A percentile compares a stretch with the other conserved stretches of the same genome.
phyloP scores from a whole-genome alignment of 2,329 filamentous ascomycete species.

The Colletotrichum godetiae region DNA sequence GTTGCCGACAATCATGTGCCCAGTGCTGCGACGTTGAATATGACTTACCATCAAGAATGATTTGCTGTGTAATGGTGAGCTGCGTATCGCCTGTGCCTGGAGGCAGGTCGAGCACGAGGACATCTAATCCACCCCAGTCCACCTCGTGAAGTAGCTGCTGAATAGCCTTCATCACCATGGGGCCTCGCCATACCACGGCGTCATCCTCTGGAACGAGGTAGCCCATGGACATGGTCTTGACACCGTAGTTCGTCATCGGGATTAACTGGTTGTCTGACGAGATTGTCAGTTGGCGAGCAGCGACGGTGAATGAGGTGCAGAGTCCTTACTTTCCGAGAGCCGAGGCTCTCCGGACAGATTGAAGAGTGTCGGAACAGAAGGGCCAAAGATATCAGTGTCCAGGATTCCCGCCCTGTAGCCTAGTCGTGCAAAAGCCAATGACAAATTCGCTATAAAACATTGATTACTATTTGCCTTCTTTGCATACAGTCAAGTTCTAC shows the following conservation, averaged over 20 bases:
- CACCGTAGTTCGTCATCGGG: conserved; percentile 91
- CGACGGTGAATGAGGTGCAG: not conserved
- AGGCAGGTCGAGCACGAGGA: conserved; percentile 90
- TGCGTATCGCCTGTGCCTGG: conserved; percentile 97
- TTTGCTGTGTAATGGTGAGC: conserved; percentile 94
- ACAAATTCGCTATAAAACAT: conserved; percentile 72
- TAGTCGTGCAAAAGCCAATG: conserved; percentile 84
- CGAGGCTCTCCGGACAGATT: conserved; percentile 83
- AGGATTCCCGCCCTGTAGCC: conserved; percentile 88
- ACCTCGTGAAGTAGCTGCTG: conserved; percentile 96
- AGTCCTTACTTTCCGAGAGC: conserved; percentile 73
- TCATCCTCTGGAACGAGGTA: conserved; percentile 85
- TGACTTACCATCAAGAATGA: conserved; percentile 80
- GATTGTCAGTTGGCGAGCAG: not conserved
- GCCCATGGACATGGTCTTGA: conserved; percentile 99
- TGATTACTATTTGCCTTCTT: conserved; percentile 36
- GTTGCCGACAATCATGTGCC: not conserved
- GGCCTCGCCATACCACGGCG: conserved; percentile 92
- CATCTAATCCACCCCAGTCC: conserved; percentile 89
- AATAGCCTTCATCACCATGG: conserved; percentile 98
- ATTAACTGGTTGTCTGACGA: conserved; percentile 79
- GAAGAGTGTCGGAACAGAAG: conserved; percentile 91
- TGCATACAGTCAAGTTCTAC: not conserved
- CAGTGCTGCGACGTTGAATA: not conserved
- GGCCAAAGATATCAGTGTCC: conserved; percentile 97